Percentiles rank a stretch among this genome's conserved stretches.
phyloP scores from a whole-genome alignment of 192 early-diverging fungal genomes.

The Backusella luteola region DNA sequence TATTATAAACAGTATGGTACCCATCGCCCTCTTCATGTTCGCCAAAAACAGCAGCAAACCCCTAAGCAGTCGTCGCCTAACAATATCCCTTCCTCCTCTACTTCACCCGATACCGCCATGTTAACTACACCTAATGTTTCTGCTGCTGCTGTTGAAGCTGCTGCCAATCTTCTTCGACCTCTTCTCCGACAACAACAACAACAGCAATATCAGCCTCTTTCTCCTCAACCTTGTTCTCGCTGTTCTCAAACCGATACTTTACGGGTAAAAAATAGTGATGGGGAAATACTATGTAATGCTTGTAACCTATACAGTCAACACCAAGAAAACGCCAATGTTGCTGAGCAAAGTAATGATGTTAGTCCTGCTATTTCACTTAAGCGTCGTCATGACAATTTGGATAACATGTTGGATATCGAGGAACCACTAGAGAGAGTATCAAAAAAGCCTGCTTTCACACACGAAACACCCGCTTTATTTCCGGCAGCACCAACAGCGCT shows the following conservation, averaged over 20 bases:
- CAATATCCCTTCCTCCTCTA: neutral
- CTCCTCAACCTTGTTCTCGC: constrained; percentile 51
- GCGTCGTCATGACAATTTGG: constrained; percentile 28
- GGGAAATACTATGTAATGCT: constrained; percentile 74
- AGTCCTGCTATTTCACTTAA: constrained; percentile 31
- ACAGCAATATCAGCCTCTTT: neutral
- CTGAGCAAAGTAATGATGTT: neutral
- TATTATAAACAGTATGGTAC: constrained; percentile 93
- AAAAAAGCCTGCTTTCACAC: neutral
- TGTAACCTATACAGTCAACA: constrained; percentile 61
- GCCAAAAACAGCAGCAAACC: constrained; percentile 22
- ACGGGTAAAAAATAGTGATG: constrained; percentile 73
- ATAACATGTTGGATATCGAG: neutral
- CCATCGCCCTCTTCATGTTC: constrained; percentile 62
- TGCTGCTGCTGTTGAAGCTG: constrained; percentile 9
- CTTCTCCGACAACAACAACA: constrained; percentile 2
- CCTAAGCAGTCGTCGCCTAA: constrained; percentile 7
- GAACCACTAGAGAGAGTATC: neutral
- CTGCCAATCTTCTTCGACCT: constrained; percentile 10
- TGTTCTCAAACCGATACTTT: constrained; percentile 72
- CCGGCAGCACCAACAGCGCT: neutral
- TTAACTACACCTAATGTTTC: constrained; percentile 10
- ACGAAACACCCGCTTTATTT: constrained; percentile 1
- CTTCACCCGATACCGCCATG: constrained; percentile 19
- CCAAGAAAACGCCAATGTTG: neutral